Percentiles rank a stretch among this genome's conserved stretches.
Conservation (phyloP, 1,284 basidiomycete genomes). For the Ganoderma boninense region DNA sequence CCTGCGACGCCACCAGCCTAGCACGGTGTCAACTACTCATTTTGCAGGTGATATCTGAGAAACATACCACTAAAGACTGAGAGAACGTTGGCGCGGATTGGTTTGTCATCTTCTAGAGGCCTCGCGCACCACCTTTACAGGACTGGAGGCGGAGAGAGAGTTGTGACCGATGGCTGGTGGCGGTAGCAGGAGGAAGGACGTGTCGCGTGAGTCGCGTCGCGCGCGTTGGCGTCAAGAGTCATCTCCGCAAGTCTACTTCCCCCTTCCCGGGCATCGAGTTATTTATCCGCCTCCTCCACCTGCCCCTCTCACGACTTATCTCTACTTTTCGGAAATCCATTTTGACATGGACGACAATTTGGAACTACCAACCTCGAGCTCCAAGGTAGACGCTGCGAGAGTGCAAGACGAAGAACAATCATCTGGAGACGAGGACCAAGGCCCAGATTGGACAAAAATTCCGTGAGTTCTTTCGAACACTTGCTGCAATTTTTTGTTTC, state of each 20-base stretch:
- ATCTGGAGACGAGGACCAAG: constrained; percentile 65
- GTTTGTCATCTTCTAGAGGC: constrained; percentile 21
- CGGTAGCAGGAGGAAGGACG: constrained; percentile 1
- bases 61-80: constrained; percentile 41
- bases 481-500: not conserved
- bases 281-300: not conserved
- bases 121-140: not conserved
- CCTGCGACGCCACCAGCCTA: constrained; percentile 91
- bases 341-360: constrained; percentile 45
- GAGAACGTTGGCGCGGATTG: constrained; percentile 36
- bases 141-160: not conserved
- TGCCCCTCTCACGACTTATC: not conserved
- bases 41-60: constrained; percentile 5
- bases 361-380: constrained; percentile 38
- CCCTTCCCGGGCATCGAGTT: constrained; percentile 64
- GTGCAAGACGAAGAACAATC: constrained; percentile 51
- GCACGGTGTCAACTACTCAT: not conserved
- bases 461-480: constrained; percentile 42
- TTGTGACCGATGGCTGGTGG: not conserved
- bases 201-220: constrained; percentile 13
- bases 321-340: not conserved
- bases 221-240: constrained; percentile 18
- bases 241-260: constrained; percentile 45
- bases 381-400: constrained; percentile 25
- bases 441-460: constrained; percentile 67